These are phyloP conservation scores for Asterochloris sp. DNA, from an alignment of 139 green algal genomes.

Conservation along the genomic window DNA sequence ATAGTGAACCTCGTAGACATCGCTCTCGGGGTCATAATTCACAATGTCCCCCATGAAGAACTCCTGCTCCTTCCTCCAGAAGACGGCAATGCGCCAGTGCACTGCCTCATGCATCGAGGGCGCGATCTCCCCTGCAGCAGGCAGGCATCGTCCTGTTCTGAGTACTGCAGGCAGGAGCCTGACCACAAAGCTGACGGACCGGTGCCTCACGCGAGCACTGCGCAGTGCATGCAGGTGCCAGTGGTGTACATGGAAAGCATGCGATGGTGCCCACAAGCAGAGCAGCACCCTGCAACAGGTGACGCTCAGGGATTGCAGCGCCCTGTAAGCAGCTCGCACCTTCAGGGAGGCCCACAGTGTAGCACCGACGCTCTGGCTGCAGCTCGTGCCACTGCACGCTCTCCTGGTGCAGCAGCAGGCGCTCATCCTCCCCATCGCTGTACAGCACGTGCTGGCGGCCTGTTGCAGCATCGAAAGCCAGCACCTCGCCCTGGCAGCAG, in stretches of 20 bases:
- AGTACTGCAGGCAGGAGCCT: too few species aligned
- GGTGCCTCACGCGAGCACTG: too few species aligned
- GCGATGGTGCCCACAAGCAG: not conserved
- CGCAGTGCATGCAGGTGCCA: too few species aligned
- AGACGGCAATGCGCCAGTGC: conserved; percentile 69
- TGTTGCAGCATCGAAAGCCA: conserved; percentile 12
- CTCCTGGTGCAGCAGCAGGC: conserved; percentile 54
- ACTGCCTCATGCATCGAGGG: conserved; percentile 44
- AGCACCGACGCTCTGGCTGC: not conserved
- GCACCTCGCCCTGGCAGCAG: conserved; percentile 46
- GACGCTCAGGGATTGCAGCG: not conserved
- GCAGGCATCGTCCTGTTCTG: too few species aligned
- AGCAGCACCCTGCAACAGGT: not conserved
- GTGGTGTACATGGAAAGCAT: too few species aligned
- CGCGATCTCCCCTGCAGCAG: conserved; percentile 17
- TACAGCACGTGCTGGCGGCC: conserved; percentile 23
- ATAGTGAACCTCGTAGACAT: conserved; percentile 55
- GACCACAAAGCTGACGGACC: too few species aligned
- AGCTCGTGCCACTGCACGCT: conserved; percentile 34
- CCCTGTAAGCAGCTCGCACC: conserved; percentile 7
- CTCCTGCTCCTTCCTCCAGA: conserved; percentile 48
- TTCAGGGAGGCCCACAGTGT: conserved; percentile 20
- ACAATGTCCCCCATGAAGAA: conserved; percentile 47
- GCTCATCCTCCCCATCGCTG: conserved; percentile 60
- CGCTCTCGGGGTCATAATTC: conserved; percentile 39